Evolutionary conservation across 1,139 yeast species (phyloP).

Genomic region (Saccharomycopsis crataegensis): DNA sequence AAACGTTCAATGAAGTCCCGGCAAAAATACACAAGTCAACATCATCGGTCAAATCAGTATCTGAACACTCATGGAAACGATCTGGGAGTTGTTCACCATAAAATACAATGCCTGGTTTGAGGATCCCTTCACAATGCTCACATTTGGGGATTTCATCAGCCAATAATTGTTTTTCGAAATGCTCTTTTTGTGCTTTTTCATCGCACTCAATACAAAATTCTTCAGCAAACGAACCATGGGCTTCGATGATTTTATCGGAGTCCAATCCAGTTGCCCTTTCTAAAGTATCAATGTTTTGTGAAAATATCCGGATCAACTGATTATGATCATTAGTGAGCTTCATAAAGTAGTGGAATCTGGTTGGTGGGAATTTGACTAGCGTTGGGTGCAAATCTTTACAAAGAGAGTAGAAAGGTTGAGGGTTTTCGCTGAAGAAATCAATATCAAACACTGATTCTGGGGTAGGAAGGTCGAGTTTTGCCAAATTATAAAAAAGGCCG

Average conservation of each 20-base stretch:
- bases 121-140: conserved; percentile 48
- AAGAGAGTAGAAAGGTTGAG: conserved; percentile 76
- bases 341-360: conserved; percentile 71
- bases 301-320: conserved; percentile 61
- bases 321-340: conserved; percentile 57
- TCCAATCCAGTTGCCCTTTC: conserved; percentile 78
- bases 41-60: conserved; percentile 43
- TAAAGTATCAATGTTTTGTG: conserved; percentile 89
- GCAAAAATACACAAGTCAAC: conserved; percentile 82
- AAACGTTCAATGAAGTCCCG: conserved; percentile 84
- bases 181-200: conserved; percentile 43
- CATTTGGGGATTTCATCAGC: conserved; percentile 36
- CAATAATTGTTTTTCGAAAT: conserved; percentile 40
- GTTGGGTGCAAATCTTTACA: conserved; percentile 77
- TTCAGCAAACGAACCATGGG: conserved; percentile 88
- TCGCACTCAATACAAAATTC: conserved; percentile 79
- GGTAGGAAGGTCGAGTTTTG: conserved; percentile 68
- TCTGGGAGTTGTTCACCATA: conserved; percentile 83
- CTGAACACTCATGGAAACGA: conserved; percentile 62
- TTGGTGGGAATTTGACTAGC: conserved; percentile 68
- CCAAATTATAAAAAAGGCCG: conserved; percentile 78
- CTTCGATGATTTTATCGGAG: conserved; percentile 65
- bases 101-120: conserved; percentile 89
- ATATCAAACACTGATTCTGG: conserved; percentile 96
- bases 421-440: conserved; percentile 65